phyloP scores from a whole-genome alignment of 2,329 filamentous ascomycete genomes.

The Juglanconis sp. region DNA sequence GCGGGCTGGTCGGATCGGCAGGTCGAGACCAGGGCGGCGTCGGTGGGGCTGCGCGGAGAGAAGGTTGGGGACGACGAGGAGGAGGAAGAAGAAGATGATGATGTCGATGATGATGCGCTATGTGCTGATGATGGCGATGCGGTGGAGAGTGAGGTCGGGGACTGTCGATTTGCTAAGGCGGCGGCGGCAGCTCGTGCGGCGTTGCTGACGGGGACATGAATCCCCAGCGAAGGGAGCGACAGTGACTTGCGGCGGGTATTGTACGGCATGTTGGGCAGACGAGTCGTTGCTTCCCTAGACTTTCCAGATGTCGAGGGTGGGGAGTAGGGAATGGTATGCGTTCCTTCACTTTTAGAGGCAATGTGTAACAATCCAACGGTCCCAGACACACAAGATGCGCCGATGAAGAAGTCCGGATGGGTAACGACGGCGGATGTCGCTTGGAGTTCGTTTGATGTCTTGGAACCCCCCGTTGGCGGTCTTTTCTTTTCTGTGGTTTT shows the following conservation, averaged over 20 bases:
- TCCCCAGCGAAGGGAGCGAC: conserved; percentile 87
- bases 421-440: background rate
- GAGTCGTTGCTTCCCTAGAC: background rate
- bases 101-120: conserved; percentile 20
- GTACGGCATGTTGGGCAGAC: conserved; percentile 68
- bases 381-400: background rate
- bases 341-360: background rate
- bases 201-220: conserved; percentile 72
- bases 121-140: conserved; percentile 20
- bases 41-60: conserved; percentile 18
- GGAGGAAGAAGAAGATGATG: conserved; percentile 29
- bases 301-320: background rate
- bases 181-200: conserved; percentile 57
- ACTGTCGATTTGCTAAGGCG: conserved; percentile 39
- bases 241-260: conserved; percentile 96
- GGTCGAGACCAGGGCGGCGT: too few relatives aligned
- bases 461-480: background rate
- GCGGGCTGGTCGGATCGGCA: conserved; percentile 13
- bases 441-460: background rate
- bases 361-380: background rate
- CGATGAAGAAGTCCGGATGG: background rate
- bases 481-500: background rate
- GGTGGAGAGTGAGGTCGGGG: conserved; percentile 28
- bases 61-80: conserved; percentile 27
- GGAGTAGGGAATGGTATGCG: background rate